Percentiles rank a stretch among this genome's conserved stretches.
phyloP scores from a whole-genome alignment of 352 stramenopile species.

The Thraustotheca clavata region DNA sequence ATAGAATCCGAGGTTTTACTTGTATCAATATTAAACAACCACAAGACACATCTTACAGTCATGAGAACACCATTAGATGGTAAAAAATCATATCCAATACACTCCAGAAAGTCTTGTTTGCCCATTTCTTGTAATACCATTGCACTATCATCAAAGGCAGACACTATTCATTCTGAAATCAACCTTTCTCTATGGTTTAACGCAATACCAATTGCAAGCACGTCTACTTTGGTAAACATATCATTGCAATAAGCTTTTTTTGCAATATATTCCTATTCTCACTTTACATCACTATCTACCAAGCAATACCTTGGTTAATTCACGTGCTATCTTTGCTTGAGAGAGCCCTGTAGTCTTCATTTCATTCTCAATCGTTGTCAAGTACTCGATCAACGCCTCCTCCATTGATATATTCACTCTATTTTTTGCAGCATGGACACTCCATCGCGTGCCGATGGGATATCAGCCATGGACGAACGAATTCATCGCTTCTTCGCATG shows the following conservation, averaged over 20 bases:
- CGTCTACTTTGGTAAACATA: constrained; percentile 46
- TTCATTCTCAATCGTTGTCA: too few relatives aligned
- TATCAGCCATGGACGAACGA: constrained; percentile 29
- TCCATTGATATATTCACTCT: too few relatives aligned
- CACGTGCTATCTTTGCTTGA: too few relatives aligned
- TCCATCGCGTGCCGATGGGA: constrained; percentile 41
- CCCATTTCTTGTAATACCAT: constrained; percentile 46
- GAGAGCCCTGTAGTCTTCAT: too few relatives aligned
- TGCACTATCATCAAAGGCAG: constrained; percentile 45
- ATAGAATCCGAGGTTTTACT: constrained; percentile 6
- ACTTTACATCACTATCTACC: too few relatives aligned
- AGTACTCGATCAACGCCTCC: too few relatives aligned
- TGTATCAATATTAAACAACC: constrained; percentile 42
- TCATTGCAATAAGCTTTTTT: constrained; percentile 37
- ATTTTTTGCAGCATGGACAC: constrained; percentile 22
- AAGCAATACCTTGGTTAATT: too few relatives aligned
- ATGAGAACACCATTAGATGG: constrained; percentile 36
- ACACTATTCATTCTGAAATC: constrained; percentile 25
- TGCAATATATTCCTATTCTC: constrained; percentile 3
- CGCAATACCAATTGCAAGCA: constrained; percentile 42
- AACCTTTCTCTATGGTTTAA: neutral
- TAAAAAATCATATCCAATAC: constrained; percentile 47
- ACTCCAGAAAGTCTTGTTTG: constrained; percentile 54
- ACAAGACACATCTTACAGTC: constrained; percentile 41
- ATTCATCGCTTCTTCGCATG: constrained; percentile 81